phyloP scores from a whole-genome alignment of 2,329 filamentous ascomycete species.

The Acrocalymma vagum region DNA sequence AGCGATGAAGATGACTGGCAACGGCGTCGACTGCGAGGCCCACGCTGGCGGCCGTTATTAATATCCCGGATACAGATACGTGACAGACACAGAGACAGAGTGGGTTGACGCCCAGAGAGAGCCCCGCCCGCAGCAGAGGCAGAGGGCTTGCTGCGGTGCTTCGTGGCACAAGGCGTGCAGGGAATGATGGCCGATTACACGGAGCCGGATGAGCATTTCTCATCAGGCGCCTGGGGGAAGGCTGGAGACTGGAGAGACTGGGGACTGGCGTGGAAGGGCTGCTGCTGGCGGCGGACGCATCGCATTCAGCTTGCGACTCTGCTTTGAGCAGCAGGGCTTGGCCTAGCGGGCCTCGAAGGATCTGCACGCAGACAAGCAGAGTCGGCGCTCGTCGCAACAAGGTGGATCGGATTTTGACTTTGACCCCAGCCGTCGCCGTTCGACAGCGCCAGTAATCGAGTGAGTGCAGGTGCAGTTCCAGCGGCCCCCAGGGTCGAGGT shows the following conservation, averaged over 20 bases:
- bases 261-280: too few relatives aligned
- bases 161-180: conserved; percentile 21
- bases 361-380: conserved; percentile 28
- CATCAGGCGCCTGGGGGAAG: conserved; percentile 19
- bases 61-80: conserved; percentile 21
- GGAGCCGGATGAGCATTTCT: conserved; percentile 13
- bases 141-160: conserved; percentile 12
- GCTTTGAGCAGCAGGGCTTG: conserved; percentile 11
- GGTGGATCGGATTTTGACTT: conserved; percentile 35
- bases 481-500: too few relatives aligned
- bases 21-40: conserved; percentile 25
- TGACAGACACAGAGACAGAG: too few relatives aligned
- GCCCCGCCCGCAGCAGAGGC: conserved; percentile 18
- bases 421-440: conserved; percentile 36
- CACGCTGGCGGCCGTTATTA: conserved; percentile 18
- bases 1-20: too few relatives aligned
- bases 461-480: background rate
- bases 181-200: conserved; percentile 12
- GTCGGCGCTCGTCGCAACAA: conserved; percentile 21
- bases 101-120: conserved; percentile 15
- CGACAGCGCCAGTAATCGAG: background rate
- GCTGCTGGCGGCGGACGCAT: too few relatives aligned
- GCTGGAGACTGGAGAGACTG: too few relatives aligned
- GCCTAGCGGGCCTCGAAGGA: conserved; percentile 15
- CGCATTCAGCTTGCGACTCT: conserved; percentile 15